Evolutionary conservation across 108 stramenopile species (phyloP).

Genomic region (Skeletonema costatum): DNA sequence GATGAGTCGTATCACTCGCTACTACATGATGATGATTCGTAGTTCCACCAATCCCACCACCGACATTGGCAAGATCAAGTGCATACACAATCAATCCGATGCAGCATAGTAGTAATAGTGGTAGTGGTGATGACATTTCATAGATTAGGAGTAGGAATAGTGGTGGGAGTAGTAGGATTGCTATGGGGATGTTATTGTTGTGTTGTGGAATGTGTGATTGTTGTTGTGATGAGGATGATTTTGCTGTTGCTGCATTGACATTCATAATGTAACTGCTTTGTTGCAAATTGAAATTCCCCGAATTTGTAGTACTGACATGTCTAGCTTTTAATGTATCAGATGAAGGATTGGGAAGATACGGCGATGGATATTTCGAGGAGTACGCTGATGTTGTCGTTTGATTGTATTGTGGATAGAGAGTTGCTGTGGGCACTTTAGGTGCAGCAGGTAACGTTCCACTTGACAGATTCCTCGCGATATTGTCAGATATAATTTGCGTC

Average conservation of each 20-base stretch:
- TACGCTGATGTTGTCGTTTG: not conserved
- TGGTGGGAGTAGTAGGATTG: conserved; percentile 54
- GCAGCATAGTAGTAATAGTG: conserved; percentile 48
- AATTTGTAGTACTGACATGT: not conserved
- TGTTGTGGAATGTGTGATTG: not conserved
- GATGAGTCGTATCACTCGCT: not conserved
- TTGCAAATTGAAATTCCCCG: not conserved
- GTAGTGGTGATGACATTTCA: conserved; percentile 58
- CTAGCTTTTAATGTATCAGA: not conserved
- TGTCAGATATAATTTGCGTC: not conserved
- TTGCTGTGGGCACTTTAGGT: not conserved
- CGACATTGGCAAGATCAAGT: conserved; percentile 67
- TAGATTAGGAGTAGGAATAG: conserved; percentile 48
- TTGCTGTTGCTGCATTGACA: not conserved
- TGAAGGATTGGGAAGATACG: not conserved
- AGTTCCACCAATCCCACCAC: conserved; percentile 10
- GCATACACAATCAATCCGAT: conserved; percentile 53
- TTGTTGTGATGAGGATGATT: not conserved
- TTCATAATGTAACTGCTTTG: not conserved
- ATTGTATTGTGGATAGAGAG: not conserved
- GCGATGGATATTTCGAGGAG: not conserved
- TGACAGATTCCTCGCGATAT: not conserved
- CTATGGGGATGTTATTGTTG: conserved; percentile 46
- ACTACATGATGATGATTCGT: not conserved
- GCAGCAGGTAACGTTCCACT: not conserved